These are phyloP conservation scores for Hortiboletus campestris DNA, from an alignment of 768 basidiomycete genomes.

Conservation along the genomic window DNA sequence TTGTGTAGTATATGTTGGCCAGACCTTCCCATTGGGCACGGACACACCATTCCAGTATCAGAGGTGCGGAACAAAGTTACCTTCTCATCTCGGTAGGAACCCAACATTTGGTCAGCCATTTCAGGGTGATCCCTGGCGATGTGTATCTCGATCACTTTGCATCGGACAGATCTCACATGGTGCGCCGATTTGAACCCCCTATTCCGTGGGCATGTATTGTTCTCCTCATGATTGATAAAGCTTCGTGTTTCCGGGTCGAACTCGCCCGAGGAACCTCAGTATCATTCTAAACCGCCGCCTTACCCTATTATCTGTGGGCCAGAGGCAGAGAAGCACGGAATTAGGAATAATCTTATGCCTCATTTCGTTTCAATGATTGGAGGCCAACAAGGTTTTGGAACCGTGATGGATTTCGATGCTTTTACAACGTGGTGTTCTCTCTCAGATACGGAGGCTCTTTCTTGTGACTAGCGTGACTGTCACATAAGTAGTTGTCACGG, in stretches of 20 bases:
- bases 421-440: conserved; percentile 26
- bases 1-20: conserved; percentile 43
- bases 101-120: conserved; percentile 41
- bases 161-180: conserved; percentile 79
- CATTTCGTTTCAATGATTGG: conserved; percentile 52
- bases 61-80: conserved; percentile 37
- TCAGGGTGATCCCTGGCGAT: conserved; percentile 56
- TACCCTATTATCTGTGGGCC: conserved; percentile 51
- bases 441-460: background rate
- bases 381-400: conserved; percentile 38
- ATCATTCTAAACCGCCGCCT: conserved; percentile 45
- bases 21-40: conserved; percentile 41
- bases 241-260: conserved; percentile 2
- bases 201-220: conserved; percentile 5
- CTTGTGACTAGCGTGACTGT: conserved; percentile 20
- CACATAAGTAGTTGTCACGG: conserved; percentile 17
- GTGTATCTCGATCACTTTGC: conserved; percentile 60
- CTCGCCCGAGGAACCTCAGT: conserved; percentile 24
- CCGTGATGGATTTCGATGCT: conserved; percentile 35
- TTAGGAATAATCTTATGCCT: conserved; percentile 56
- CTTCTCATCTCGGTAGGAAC: conserved; percentile 6
- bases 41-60: conserved; percentile 36
- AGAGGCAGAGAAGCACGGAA: conserved; percentile 36
- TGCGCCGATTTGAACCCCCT: conserved; percentile 26
- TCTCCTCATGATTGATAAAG: background rate